These are phyloP conservation scores for Apiospora pterosperma DNA, from an alignment of 2,329 filamentous ascomycete genomes.

Conservation along the genomic window DNA sequence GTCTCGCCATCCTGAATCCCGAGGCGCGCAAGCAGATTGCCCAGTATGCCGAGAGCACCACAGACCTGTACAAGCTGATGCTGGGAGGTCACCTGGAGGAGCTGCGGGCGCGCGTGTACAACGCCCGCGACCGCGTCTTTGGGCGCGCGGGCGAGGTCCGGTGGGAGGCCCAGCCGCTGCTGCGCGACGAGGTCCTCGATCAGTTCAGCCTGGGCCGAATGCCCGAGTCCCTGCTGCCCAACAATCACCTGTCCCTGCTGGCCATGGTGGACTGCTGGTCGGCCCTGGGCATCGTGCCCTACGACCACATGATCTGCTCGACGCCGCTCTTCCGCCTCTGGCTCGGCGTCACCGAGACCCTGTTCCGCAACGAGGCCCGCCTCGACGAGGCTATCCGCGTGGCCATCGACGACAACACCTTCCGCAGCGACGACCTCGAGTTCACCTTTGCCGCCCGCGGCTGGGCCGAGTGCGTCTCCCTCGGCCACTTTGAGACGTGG, in stretches of 20 bases:
- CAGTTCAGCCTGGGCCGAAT: slow-evolving; percentile 79
- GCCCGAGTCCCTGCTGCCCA: slow-evolving; percentile 63
- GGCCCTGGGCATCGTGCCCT: slow-evolving; percentile 86
- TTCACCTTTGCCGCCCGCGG: slow-evolving; percentile 96
- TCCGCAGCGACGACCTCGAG: slow-evolving; percentile 92
- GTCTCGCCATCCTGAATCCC: slow-evolving; percentile 93
- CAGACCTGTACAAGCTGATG: slow-evolving; percentile 96
- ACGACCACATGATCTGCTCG: slow-evolving; percentile 99
- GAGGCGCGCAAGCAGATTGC: slow-evolving; percentile 88
- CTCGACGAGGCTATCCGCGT: slow-evolving; percentile 83
- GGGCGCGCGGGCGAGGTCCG: slow-evolving; percentile 62
- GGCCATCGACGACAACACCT: slow-evolving; percentile 84
- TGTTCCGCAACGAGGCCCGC: slow-evolving; percentile 79
- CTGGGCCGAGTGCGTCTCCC: slow-evolving; percentile 90
- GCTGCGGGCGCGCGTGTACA: slow-evolving; percentile 66
- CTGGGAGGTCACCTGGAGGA: slow-evolving; percentile 77
- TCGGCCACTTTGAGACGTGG: slow-evolving; percentile 92
- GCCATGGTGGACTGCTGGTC: slow-evolving; percentile 99
- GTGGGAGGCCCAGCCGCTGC: slow-evolving; percentile 62
- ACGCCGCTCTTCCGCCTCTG: slow-evolving; percentile 96
- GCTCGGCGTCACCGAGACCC: slow-evolving; percentile 93
- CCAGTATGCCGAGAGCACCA: slow-evolving; percentile 90
- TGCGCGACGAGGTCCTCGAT: slow-evolving; percentile 83
- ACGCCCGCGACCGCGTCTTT: slow-evolving; percentile 67
- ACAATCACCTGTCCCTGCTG: slow-evolving; percentile 89